phyloP scores from a whole-genome alignment of 345 rosid species.

The Psidium guajava region DNA sequence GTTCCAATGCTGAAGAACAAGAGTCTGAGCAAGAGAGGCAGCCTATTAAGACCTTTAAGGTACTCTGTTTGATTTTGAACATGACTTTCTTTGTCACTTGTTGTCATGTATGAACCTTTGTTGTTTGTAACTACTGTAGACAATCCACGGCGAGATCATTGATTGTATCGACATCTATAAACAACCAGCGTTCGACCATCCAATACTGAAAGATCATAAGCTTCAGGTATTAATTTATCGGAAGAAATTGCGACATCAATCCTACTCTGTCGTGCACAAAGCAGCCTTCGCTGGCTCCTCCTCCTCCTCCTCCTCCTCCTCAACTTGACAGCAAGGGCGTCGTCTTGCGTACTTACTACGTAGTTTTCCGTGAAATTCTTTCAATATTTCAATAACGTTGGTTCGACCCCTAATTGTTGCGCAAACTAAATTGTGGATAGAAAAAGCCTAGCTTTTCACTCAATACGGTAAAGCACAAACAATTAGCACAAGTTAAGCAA shows the following conservation, averaged over 20 bases:
- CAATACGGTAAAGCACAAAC: too few species aligned
- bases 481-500: neutral
- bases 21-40: neutral
- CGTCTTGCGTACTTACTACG: too few species aligned
- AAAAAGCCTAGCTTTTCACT: too few species aligned
- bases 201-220: neutral
- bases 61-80: neutral
- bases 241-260: too few species aligned
- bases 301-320: too few species aligned
- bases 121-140: neutral
- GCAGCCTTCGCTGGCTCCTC: too few species aligned
- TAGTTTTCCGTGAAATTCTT: too few species aligned
- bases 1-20: neutral
- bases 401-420: too few species aligned
- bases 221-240: neutral
- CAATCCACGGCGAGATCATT: neutral
- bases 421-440: too few species aligned
- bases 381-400: too few species aligned
- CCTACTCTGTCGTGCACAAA: too few species aligned
- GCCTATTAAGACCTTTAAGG: neutral
- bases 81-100: neutral
- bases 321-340: too few species aligned
- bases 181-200: neutral
- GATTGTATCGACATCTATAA: neutral
- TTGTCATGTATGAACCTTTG: neutral